Base-by-base conservation (phyloP, 2,329 filamentous ascomycete genomes). In the Cercospora sojina region DNA sequence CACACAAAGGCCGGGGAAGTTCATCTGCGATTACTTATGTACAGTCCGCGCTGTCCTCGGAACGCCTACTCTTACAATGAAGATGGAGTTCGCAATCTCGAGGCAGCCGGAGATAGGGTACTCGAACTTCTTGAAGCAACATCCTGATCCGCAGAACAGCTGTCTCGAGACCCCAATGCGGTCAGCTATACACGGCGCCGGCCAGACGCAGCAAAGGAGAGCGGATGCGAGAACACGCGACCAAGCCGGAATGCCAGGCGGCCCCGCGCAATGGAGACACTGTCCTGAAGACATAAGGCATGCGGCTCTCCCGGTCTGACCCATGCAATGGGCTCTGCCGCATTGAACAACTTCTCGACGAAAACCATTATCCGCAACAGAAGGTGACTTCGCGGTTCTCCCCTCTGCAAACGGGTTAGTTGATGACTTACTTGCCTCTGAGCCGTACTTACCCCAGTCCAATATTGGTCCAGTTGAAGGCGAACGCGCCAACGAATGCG, bases 401-500 rank as follows among this genome's bases (percentile, higher is more conserved):
- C n/a, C 53, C 65, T n/a, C 66, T 71, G 49, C 32, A 2, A 10
- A n/a, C 4, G 9, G 13, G 43, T 72, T 38, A 71, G 69, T 31
- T 43, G 3, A n/a, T 16, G 41, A 23, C 23, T 12, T 58, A 16
- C 2, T 5, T 51, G 41, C 32, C 35, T 35, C 10, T 23, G 18
- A 7, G 31, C n/a, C 47, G 55, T 4, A 66, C 62, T 23, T 56
- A 68, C 64, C 43, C 49, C 4, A 60, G 18, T 18, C 51, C 66
- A 20, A 66, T 57, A 9, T 51, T 65, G 12, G 63, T 62, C 66
- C 66, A 68, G 25, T 65, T 65, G 62, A 68, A 66, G 27, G 61
- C 60, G 27, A 93, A 91, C 12, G 85, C 83, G 16, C 91, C 92
- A 5, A 93, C 64, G 70, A 87, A 92, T 0, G 90, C 87, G 1